phyloP scores from a whole-genome alignment of 495 filamentous ascomycete species.

The Penicillium lividum region DNA sequence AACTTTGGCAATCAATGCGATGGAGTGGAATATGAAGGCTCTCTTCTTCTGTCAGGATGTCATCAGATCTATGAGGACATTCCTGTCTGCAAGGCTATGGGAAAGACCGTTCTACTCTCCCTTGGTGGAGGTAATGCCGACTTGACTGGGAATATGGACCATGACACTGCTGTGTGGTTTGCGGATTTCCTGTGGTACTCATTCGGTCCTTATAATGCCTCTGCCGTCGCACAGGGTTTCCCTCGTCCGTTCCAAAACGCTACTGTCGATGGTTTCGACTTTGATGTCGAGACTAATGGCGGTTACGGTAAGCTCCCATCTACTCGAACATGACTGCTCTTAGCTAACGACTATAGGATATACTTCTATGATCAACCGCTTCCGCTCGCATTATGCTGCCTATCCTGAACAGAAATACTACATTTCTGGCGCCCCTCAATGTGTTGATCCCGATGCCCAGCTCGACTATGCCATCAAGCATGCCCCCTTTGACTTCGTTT shows the following conservation, averaged over 20 bases:
- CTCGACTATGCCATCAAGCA: slow-evolving; percentile 51
- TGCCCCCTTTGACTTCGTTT: slow-evolving; percentile 62
- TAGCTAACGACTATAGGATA: slow-evolving; percentile 35
- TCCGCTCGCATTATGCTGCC: slow-evolving; percentile 53
- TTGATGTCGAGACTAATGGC: slow-evolving; percentile 60
- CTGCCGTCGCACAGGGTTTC: slow-evolving; percentile 8
- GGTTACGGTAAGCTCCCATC: slow-evolving; percentile 42
- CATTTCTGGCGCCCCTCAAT: slow-evolving; percentile 67
- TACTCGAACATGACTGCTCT: slow-evolving; percentile 3
- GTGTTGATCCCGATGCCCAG: slow-evolving; percentile 59
- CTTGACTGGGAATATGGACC: slow-evolving; percentile 35
- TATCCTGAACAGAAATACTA: slow-evolving; percentile 52
- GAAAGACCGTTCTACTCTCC: slow-evolving; percentile 68
- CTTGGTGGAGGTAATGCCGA: slow-evolving; percentile 56
- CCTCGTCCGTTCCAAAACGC: slow-evolving; percentile 63
- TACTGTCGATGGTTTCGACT: slow-evolving; percentile 71
- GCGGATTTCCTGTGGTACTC: slow-evolving; percentile 64
- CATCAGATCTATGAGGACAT: slow-evolving; percentile 62
- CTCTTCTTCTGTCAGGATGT: slow-evolving; percentile 46
- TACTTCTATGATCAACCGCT: slow-evolving; percentile 47
- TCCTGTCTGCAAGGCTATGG: slow-evolving; percentile 59
- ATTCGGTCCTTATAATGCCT: slow-evolving; percentile 52
- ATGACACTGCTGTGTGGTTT: slow-evolving; percentile 45
- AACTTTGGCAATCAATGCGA: slow-evolving; percentile 71
- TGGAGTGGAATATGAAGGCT: slow-evolving; percentile 43